Base-by-base conservation (phyloP, 2,329 filamentous ascomycete genomes). In the Bipolaris oryzae region DNA sequence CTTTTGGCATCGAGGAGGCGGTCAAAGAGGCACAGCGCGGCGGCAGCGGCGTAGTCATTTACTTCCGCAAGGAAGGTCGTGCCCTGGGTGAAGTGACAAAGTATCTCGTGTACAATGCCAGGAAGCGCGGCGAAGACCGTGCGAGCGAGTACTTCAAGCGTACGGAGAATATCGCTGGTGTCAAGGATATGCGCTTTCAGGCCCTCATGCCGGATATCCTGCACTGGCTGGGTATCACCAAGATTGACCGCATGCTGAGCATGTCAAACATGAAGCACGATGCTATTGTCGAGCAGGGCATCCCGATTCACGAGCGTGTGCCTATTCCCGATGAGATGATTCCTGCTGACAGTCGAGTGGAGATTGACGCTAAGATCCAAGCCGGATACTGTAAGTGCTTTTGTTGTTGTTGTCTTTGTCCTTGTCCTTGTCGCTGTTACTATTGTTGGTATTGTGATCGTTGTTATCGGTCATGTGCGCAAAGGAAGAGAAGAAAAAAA, bases 211-310 rank as follows among this genome's bases (percentile, higher is more conserved):
- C 95, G 33, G 92, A 96, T 75, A 96, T 98, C 64, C 84, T 98
- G 51, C 95, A 98, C 78, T 98, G 95, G 95, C 85, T 99, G 28
- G 95, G 95, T 60, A 97, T 99, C 74, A 95, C 90, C 75, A 98
- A 98, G 83, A 98, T 99, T 73, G 95, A 99, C 76, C 85, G 93
- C 58, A 99, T 98, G 95, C 81, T 97, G 68, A 96, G 91, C 80
- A 98, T 98, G 95, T 96, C 91, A 78, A 96, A 98, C 79, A 93
- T 94, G 90, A 94, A 95, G 81, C 89, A 95, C 77, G 91, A 95
- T 79, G 91, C 91, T 50, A 94, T 95, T 71, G 91, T 95, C 50
- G 85, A 87, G 56, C 90, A 93, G 80, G 90, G 90, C 54, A 93
- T 93, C 66, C 91, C 92, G 28, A 97, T 97, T 67, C 84, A 89